Evolutionary conservation across 345 rosid species (phyloP).

Genomic region (Eucalyptus fibrosa): DNA sequence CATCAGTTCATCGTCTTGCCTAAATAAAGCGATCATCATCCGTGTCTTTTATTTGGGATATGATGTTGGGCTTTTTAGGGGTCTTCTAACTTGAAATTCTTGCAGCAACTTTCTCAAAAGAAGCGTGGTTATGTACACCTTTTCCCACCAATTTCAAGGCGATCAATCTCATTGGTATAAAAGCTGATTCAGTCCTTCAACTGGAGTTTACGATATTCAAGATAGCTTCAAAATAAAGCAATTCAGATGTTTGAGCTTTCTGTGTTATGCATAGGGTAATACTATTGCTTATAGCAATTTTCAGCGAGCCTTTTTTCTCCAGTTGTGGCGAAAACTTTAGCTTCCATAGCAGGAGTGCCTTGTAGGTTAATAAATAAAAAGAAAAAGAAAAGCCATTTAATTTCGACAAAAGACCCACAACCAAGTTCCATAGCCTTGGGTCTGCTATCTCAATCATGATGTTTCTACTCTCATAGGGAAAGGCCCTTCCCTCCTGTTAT

Average conservation of each 20-base stretch:
- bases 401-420: too few relatives aligned
- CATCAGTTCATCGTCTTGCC: too few relatives aligned
- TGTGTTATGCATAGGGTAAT: background rate
- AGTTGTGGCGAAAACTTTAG: too few relatives aligned
- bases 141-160: background rate
- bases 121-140: background rate
- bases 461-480: too few relatives aligned
- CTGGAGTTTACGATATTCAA: background rate
- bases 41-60: conserved; percentile 8
- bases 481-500: too few relatives aligned
- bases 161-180: background rate
- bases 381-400: too few relatives aligned
- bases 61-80: background rate
- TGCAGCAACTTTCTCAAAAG: background rate
- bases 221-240: background rate
- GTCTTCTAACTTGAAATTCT: background rate
- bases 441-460: too few relatives aligned
- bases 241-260: background rate
- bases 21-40: too few relatives aligned
- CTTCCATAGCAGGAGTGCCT: too few relatives aligned
- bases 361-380: too few relatives aligned
- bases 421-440: too few relatives aligned
- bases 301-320: background rate
- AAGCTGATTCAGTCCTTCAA: background rate
- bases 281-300: background rate